Percentiles rank a stretch among this genome's conserved stretches.
phyloP scores from a whole-genome alignment of 441 rosid species.

The Arabidopsis lyrata region DNA sequence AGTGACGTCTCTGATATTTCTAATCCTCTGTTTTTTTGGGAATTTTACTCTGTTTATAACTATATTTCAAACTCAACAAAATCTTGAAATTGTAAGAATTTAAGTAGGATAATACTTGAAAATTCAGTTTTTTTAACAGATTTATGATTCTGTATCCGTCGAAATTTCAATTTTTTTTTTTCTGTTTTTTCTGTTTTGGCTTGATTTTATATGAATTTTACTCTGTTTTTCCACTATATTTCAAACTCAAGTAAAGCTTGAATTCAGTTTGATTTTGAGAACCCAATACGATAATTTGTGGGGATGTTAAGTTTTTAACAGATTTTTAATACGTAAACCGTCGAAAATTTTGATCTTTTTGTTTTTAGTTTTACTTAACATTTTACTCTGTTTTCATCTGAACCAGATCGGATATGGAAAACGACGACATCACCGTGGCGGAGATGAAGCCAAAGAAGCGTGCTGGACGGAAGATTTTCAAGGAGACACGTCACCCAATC shows the following conservation, averaged over 20 bases:
- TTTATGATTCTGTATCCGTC: not conserved
- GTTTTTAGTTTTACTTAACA: not conserved
- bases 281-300: not conserved
- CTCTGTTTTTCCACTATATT: conserved; percentile 12
- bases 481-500: conserved; percentile 88
- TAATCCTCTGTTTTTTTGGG: not conserved
- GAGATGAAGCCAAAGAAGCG: conserved; percentile 68
- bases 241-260: not conserved
- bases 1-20: not conserved
- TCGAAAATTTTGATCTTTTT: not conserved
- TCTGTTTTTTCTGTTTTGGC: not conserved
- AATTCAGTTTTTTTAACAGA: not conserved
- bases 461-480: conserved; percentile 68
- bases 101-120: not conserved
- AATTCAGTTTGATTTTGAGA: not conserved
- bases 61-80: not conserved
- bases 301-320: not conserved
- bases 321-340: not conserved
- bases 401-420: conserved; percentile 34
- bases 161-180: no score
- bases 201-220: not conserved
- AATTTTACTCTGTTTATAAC: not conserved
- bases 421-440: conserved; percentile 45
- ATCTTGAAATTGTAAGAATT: not conserved
- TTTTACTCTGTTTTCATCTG: not conserved